phyloP scores from a whole-genome alignment of 306 rosid genomes.

The Cicer pinnatifidum region DNA sequence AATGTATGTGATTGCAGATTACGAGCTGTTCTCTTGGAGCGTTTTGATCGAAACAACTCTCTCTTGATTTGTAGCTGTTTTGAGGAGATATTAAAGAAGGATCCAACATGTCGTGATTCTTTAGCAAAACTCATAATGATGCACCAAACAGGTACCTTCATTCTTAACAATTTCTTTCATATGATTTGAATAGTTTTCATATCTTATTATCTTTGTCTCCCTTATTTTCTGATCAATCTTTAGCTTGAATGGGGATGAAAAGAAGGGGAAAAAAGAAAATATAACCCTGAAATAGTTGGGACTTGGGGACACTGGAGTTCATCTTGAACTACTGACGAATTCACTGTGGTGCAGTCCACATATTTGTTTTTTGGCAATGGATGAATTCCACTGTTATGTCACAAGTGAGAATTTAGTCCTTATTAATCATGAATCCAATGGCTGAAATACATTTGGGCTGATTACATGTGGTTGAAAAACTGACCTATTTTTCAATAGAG shows the following conservation, averaged over 20 bases:
- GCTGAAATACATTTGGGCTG: too few relatives aligned
- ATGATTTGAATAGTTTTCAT: conserved; percentile 13
- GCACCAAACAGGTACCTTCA: conserved; percentile 69
- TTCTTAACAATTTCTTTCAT: conserved; percentile 29
- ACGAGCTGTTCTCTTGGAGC: conserved; percentile 64
- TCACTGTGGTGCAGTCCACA: too few relatives aligned
- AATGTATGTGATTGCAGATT: conserved; percentile 54
- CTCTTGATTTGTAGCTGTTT: conserved; percentile 48
- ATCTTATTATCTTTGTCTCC: neutral
- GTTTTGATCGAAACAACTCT: conserved; percentile 56
- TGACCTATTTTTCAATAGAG: too few relatives aligned
- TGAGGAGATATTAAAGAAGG: conserved; percentile 75
- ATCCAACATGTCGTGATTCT: conserved; percentile 69
- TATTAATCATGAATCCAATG: too few relatives aligned
- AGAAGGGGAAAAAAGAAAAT: neutral
- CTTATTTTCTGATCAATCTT: neutral
- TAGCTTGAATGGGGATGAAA: neutral
- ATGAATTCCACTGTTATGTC: too few relatives aligned
- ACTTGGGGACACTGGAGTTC: neutral
- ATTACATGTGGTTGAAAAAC: too few relatives aligned
- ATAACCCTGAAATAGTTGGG: neutral
- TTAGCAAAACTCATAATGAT: conserved; percentile 70
- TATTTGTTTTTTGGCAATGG: too few relatives aligned
- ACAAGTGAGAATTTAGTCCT: too few relatives aligned
- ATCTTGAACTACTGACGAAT: conserved; percentile 10